These are phyloP conservation scores for Alternaria panax DNA, from an alignment of 2,329 filamentous ascomycete genomes.

Conservation along the genomic window DNA sequence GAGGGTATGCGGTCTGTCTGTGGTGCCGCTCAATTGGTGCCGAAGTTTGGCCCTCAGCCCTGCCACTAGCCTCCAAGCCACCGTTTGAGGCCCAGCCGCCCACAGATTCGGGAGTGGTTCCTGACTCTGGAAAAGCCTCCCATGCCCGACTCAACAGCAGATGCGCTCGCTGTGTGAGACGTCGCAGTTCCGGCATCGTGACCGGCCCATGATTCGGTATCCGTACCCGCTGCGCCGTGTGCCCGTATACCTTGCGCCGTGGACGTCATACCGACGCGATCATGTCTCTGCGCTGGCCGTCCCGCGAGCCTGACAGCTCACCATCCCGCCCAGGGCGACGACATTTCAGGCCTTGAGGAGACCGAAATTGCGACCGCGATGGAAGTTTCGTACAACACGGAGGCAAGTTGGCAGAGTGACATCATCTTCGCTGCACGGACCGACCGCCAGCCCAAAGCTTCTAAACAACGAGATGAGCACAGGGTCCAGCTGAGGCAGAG, in stretches of 20 bases:
- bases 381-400: not conserved
- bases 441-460: not conserved
- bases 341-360: not conserved
- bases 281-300: constrained; percentile 29
- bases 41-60: constrained; percentile 35
- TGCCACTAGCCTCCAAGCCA: constrained; percentile 29
- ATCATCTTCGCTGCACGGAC: constrained; percentile 30
- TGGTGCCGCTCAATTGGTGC: constrained; percentile 28
- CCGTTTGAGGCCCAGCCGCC: constrained; percentile 36
- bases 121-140: constrained; percentile 32
- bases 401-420: constrained; percentile 25
- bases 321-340: constrained; percentile 15
- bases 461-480: constrained; percentile 16
- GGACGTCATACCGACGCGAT: constrained; percentile 20
- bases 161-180: constrained; percentile 3
- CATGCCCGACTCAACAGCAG: constrained; percentile 11
- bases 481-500: constrained; percentile 18
- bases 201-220: constrained; percentile 6
- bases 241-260: constrained; percentile 3
- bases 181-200: not conserved
- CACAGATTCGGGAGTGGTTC: constrained; percentile 35
- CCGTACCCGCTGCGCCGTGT: constrained; percentile 1
- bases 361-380: not conserved
- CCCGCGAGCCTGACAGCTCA: constrained; percentile 36
- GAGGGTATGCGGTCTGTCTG: constrained; percentile 21